Base-by-base conservation (phyloP, 805 yeast genomes). In the Yamadazyma philogaea region DNA sequence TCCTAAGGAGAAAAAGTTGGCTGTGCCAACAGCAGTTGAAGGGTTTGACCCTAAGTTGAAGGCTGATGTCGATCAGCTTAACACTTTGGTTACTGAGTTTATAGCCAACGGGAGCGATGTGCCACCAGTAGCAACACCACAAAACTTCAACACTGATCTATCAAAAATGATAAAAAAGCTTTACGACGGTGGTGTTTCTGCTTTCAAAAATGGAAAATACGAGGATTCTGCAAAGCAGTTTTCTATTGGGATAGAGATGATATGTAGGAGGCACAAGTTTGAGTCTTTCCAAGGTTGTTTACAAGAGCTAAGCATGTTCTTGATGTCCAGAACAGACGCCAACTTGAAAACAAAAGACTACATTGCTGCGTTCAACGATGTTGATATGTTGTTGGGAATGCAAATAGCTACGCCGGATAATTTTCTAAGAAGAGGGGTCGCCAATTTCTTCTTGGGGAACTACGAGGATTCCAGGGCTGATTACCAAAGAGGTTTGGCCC, bases 241-340 rank as follows among this genome's bases (percentile, higher is more conserved):
- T 51, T 58, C 78, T 6, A 65, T 83, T 32, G 91, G 87, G 3
- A 68, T 85, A 27, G 87, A 83, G 42, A 75, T 83, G 74, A 78
- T 84, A 12, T 60, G 70, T 36, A 80, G 83, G 52, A 74, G 93
- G 61, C 76, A 82, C 32, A 81, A 82, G 56, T 84, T 82, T 66
- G 93, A 85, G 56, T 70, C 84, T 4, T 85, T 85, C 59, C 88
- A 79, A 47, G 73, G 83, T 12, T 83, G 86, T 20, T 59, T 84
- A 38, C 85, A 81, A 57, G 93, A 85, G 57, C 61, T 83, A 38
- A 72, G 78, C 33, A 73, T 81, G 51, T 77, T 84, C 56, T 61
- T 85, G 41, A 80, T 81, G 71, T 81, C 85, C 39, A 72, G 90
- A 48, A 76, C 87, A 19, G 95, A 85, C 55, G 81, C 89, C 0